Evolutionary conservation across 306 rosid genomes (phyloP).

Genomic region (Corylus americana): DNA sequence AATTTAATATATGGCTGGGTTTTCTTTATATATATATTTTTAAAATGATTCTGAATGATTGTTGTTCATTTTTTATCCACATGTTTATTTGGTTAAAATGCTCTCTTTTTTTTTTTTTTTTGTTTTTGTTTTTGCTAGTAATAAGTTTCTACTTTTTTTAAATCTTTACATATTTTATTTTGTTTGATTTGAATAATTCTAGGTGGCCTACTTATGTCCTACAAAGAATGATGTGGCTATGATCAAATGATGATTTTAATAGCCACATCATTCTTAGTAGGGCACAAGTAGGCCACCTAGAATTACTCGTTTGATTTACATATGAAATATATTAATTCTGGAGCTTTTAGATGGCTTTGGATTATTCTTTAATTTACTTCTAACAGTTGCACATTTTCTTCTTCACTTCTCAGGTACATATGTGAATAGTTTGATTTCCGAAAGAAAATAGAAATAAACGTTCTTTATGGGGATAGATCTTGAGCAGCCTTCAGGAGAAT

Average conservation of each 20-base stretch:
- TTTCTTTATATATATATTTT: not conserved
- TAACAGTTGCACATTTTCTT: slow-evolving; percentile 1
- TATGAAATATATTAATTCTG: not conserved
- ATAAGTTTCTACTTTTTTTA: not conserved
- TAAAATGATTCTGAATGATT: not conserved
- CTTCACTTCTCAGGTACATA: not conserved
- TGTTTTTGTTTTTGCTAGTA: not conserved
- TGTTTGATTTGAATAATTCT: no score
- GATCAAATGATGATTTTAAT: no score
- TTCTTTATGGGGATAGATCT: slow-evolving; percentile 35
- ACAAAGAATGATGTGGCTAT: no score
- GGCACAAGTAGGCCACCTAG: no score
- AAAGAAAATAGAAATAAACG: slow-evolving; percentile 4
- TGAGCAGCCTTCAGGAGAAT: slow-evolving; percentile 36
- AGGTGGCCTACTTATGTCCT: no score
- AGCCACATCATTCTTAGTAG: no score
- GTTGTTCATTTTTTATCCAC: not conserved
- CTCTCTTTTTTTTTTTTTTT: no score
- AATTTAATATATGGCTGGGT: not conserved
- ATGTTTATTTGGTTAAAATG: not conserved
- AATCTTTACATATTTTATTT: slow-evolving; percentile 4
- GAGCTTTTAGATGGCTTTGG: not conserved
- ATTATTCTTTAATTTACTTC: not conserved
- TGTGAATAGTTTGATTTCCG: slow-evolving; percentile 4
- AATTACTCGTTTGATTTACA: not conserved